Conservation (phyloP, 805 yeast species). For the Clavispora carvajalis region DNA sequence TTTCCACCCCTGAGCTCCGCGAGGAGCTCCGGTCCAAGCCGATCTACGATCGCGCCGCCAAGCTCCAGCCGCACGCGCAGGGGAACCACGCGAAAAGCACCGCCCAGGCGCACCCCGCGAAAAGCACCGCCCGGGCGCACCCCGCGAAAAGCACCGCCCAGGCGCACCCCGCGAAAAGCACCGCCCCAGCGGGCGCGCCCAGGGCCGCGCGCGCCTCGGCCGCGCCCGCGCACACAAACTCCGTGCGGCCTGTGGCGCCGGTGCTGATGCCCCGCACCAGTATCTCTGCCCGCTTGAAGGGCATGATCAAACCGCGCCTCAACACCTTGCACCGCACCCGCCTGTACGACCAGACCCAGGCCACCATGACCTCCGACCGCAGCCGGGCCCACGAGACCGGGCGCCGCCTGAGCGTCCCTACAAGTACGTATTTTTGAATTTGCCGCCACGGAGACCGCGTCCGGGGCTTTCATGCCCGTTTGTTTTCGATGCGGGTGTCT, state of each 20-base stretch:
- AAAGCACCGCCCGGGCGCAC: too few relatives aligned
- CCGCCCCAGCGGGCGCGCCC: background rate
- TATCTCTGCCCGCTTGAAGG: conserved; percentile 3
- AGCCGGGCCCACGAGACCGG: background rate
- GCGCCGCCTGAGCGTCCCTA: background rate
- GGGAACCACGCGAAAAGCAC: conserved; percentile 4
- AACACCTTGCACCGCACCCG: conserved; percentile 13
- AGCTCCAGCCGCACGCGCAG: conserved; percentile 21
- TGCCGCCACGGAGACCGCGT: too few relatives aligned
- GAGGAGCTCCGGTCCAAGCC: conserved; percentile 33
- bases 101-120: too few relatives aligned
- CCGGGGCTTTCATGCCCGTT: background rate
- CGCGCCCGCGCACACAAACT: background rate
- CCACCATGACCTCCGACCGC: conserved; percentile 28
- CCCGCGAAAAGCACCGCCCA: background rate
- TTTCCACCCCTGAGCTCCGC: conserved; percentile 32
- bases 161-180: background rate
- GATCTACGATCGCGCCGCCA: conserved; percentile 35
- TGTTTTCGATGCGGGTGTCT: too few relatives aligned
- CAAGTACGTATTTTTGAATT: background rate
- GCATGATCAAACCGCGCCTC: background rate
- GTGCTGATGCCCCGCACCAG: background rate
- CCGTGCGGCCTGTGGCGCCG: conserved; percentile 1
- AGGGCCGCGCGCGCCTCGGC: background rate
- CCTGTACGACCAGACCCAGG: conserved; percentile 35